Evolutionary conservation across 2,329 filamentous ascomycete species (phyloP).

Genomic region (Epichloe uncinata): DNA sequence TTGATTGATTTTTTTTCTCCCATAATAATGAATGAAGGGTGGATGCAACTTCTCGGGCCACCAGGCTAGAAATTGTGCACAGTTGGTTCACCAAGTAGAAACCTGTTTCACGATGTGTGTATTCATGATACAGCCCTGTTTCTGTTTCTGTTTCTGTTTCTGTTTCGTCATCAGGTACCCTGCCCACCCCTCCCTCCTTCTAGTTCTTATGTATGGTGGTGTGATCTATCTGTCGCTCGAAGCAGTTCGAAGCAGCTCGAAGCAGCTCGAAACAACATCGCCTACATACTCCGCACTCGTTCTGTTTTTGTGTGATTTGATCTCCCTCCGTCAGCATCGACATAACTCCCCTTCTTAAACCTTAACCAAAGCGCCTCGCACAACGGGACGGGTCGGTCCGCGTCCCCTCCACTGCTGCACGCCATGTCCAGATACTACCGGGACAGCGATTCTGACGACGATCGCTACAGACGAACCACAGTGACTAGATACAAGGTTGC

Average conservation of each 20-base stretch:
- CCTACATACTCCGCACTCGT: too few relatives aligned
- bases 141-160: constrained; percentile 3
- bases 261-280: too few relatives aligned
- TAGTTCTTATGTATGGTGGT: too few relatives aligned
- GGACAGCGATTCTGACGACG: constrained; percentile 28
- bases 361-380: constrained; percentile 4
- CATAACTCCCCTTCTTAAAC: neutral
- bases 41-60: too few relatives aligned
- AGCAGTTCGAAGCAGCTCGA: too few relatives aligned
- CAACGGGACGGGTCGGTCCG: constrained; percentile 6
- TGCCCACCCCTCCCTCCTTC: too few relatives aligned
- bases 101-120: too few relatives aligned
- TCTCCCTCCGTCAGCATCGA: neutral
- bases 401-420: constrained; percentile 12
- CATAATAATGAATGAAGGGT: too few relatives aligned
- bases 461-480: constrained; percentile 32
- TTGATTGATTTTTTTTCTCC: too few relatives aligned
- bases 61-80: too few relatives aligned
- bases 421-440: constrained; percentile 22
- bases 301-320: neutral
- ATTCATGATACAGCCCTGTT: neutral
- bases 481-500: constrained; percentile 40
- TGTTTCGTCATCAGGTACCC: constrained; percentile 5
- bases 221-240: too few relatives aligned
- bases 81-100: too few relatives aligned